These are phyloP conservation scores for Penicillium antarcticum DNA, from an alignment of 495 filamentous ascomycete genomes.

Conservation along the genomic window DNA sequence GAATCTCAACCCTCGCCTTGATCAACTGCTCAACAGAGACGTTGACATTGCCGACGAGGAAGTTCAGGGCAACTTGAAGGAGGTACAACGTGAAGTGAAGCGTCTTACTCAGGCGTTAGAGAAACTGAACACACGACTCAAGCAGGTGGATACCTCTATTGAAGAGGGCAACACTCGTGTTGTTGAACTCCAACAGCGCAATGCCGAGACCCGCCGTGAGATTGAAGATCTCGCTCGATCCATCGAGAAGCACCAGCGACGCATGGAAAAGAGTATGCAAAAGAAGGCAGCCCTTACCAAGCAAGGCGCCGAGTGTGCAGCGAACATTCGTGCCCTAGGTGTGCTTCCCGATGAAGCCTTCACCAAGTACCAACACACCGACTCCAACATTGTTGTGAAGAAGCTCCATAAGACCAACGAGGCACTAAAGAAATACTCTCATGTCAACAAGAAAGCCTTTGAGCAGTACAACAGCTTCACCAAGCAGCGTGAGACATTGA, in stretches of 20 bases:
- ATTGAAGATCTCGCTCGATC: slow-evolving; percentile 73
- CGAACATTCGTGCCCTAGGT: slow-evolving; percentile 89
- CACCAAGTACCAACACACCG: slow-evolving; percentile 78
- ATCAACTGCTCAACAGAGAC: slow-evolving; percentile 78
- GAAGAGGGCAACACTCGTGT: slow-evolving; percentile 62
- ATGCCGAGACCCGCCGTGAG: slow-evolving; percentile 60
- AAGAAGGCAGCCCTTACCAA: slow-evolving; percentile 75
- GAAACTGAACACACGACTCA: slow-evolving; percentile 61
- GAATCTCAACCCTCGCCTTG: slow-evolving; percentile 79
- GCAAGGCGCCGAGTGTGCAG: slow-evolving; percentile 72
- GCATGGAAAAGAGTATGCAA: slow-evolving; percentile 86
- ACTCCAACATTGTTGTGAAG: slow-evolving; percentile 75
- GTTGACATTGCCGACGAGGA: slow-evolving; percentile 63
- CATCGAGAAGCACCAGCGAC: slow-evolving; percentile 86
- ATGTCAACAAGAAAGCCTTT: slow-evolving; percentile 99
- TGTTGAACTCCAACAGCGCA: slow-evolving; percentile 58
- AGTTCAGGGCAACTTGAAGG: slow-evolving; percentile 65
- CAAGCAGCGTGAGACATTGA: slow-evolving; percentile 78
- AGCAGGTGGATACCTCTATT: slow-evolving; percentile 67
- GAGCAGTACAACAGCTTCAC: slow-evolving; percentile 99
- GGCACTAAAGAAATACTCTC: slow-evolving; percentile 88
- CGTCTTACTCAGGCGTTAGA: slow-evolving; percentile 60
- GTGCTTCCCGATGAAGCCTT: slow-evolving; percentile 94
- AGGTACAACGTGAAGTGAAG: slow-evolving; percentile 78
- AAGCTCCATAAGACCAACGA: slow-evolving; percentile 92